phyloP scores from a whole-genome alignment of 2,329 filamentous ascomycete genomes.

The Penicillium sp. region DNA sequence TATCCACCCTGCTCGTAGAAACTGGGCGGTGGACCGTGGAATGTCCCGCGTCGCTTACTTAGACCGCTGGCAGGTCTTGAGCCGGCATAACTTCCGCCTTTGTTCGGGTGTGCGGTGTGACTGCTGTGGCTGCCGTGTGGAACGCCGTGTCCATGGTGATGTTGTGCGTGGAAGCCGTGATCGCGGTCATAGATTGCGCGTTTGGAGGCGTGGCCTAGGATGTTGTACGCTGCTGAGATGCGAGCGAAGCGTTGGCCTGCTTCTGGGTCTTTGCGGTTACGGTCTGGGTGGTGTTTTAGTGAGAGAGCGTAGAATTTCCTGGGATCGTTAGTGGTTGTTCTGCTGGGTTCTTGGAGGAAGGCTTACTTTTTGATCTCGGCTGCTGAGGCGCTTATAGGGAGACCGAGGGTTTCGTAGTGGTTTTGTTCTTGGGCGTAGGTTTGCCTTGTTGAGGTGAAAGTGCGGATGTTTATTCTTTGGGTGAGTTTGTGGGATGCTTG shows the following conservation, averaged over 20 bases:
- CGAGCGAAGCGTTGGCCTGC: conserved; percentile 76
- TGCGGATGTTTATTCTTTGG: neutral
- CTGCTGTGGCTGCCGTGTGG: conserved; percentile 57
- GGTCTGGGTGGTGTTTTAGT: conserved; percentile 89
- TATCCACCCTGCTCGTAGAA: conserved; percentile 85
- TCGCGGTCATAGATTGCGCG: conserved; percentile 77
- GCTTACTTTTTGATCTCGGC: conserved; percentile 82
- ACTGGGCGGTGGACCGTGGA: conserved; percentile 81
- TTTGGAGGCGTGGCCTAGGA: conserved; percentile 71
- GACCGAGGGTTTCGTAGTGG: conserved; percentile 79
- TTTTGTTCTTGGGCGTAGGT: conserved; percentile 47
- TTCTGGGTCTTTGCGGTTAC: conserved; percentile 72
- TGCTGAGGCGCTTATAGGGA: conserved; percentile 68
- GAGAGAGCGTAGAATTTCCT: conserved; percentile 84
- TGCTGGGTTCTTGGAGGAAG: neutral
- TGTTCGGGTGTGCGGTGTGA: conserved; percentile 36
- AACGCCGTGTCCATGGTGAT: conserved; percentile 14
- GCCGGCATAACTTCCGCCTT: conserved; percentile 49
- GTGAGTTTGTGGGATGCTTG: neutral
- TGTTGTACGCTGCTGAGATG: conserved; percentile 79
- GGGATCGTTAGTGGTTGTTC: conserved; percentile 23
- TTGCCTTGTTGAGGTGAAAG: conserved; percentile 48
- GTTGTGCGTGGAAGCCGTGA: conserved; percentile 37
- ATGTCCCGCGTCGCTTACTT: conserved; percentile 71
- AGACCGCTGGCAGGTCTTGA: conserved; percentile 77